Evolutionary conservation across 202 grass and related monocot genomes (phyloP), one percentile per base, ranked within the genome.

Genomic region (Elaeis oleifera): DNA sequence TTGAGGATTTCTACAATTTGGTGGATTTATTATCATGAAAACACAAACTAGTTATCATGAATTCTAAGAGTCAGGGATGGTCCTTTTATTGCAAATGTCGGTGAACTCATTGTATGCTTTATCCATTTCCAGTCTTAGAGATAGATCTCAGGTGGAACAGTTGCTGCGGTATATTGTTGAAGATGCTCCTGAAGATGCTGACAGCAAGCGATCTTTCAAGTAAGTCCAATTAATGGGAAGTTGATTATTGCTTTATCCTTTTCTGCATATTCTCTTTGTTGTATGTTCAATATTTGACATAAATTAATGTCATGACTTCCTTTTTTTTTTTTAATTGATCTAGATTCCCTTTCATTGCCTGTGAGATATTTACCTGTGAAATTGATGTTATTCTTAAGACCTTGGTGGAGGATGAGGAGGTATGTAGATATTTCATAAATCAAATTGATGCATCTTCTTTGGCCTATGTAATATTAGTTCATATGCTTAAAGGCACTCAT

Each of bases 281-380:
- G 2, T 21, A 54, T 31, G 8, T 53, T 16, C 20, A 16, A 54
- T 21, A 23, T 16, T 52, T 3, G 53, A 17, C 39, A 18, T 6
- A 61, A n/a, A 61, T 49, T 23, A 51, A 73, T 63, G 22, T 16
- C 36, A 16, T 4, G 8, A 14, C 23, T 16, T 50, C 15, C 4
- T 22, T 56, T 36, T 20, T 36, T 22, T 62, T 39, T 62, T 18
- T 26, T 26, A 27, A 73, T 54, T 63, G 51, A 54, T 32, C 18
- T 63, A 73, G 70, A 58, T 73, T 73, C 20, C 70, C 70, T 48
- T 73, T 73, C 59, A 62, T 73, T 49, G 70, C 70, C 3, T 73
- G 70, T 55, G 70, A 63, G 70, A 63, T 73, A 63, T 63, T 73
- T 73, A 63, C 70, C 62, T 73, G 70, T 62, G 70, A 73, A 60